phyloP scores from a whole-genome alignment of 2,329 filamentous ascomycete species.

The Xylaria sp. region DNA sequence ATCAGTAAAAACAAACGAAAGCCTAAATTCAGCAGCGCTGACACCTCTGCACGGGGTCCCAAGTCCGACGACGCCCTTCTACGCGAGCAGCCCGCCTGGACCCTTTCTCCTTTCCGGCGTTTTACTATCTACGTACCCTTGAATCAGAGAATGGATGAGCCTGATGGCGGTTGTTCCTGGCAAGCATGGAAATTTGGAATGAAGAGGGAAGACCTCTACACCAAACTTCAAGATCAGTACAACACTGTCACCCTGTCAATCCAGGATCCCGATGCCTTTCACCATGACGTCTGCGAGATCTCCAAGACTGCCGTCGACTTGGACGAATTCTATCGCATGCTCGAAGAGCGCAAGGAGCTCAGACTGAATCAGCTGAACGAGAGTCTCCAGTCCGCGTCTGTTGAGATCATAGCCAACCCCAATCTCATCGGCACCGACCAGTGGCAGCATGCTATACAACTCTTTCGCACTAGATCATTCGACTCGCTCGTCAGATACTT shows the following conservation, averaged over 20 bases:
- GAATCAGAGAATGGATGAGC: constrained; percentile 64
- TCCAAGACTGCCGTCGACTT: constrained; percentile 61
- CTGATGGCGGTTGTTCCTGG: constrained; percentile 59
- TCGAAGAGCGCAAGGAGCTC: constrained; percentile 64
- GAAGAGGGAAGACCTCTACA: constrained; percentile 68
- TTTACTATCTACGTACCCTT: constrained; percentile 31
- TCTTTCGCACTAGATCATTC: constrained; percentile 68
- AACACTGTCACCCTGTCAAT: constrained; percentile 67
- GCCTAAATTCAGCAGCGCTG: background rate
- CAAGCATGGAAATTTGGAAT: constrained; percentile 72
- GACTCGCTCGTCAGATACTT: constrained; percentile 71
- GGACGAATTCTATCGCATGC: constrained; percentile 65
- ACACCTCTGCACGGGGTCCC: constrained; percentile 20
- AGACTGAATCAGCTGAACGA: constrained; percentile 66
- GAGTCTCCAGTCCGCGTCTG: constrained; percentile 66
- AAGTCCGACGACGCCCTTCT: constrained; percentile 29
- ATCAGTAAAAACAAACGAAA: constrained; percentile 28
- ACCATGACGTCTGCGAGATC: constrained; percentile 70
- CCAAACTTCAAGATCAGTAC: constrained; percentile 68
- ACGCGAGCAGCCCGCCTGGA: constrained; percentile 21
- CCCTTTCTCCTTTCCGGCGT: constrained; percentile 5
- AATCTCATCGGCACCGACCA: constrained; percentile 67
- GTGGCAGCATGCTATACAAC: constrained; percentile 68
- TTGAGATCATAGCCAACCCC: constrained; percentile 71
- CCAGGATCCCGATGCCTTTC: constrained; percentile 70